Percentiles rank a stretch among this genome's conserved stretches.
phyloP scores from a whole-genome alignment of 1,284 basidiomycete species.

The Trametes polyzona region DNA sequence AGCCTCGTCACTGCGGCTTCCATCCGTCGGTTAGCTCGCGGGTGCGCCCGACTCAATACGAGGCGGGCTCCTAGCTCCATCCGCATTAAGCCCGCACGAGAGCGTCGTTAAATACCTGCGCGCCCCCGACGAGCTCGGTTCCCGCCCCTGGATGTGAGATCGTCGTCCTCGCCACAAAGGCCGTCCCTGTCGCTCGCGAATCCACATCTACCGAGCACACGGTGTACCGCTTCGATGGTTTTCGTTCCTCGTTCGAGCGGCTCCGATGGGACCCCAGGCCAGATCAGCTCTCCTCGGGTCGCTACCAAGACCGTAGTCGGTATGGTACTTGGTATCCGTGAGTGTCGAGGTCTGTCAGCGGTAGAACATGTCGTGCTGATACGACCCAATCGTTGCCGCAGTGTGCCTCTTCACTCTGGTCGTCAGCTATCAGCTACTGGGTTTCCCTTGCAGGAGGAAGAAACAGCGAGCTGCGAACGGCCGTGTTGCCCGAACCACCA shows the following conservation, averaged over 20 bases:
- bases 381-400: not conserved
- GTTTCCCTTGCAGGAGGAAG: slow-evolving; percentile 22
- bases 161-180: not conserved
- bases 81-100: slow-evolving; percentile 13
- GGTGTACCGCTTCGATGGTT: slow-evolving; percentile 11
- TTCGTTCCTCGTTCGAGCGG: slow-evolving; percentile 22
- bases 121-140: not conserved
- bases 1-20: not conserved
- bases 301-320: slow-evolving; percentile 29
- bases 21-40: not conserved
- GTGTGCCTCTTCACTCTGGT: slow-evolving; percentile 34
- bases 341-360: slow-evolving; percentile 10
- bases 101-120: slow-evolving; percentile 3
- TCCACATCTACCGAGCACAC: not conserved
- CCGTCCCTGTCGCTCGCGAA: not conserved
- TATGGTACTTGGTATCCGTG: slow-evolving; percentile 34
- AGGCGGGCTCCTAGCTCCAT: not conserved
- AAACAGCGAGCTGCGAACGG: slow-evolving; percentile 4
- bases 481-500: slow-evolving; percentile 10
- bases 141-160: not conserved
- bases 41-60: not conserved
- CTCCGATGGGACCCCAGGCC: not conserved
- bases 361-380: not conserved
- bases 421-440: slow-evolving; percentile 33
- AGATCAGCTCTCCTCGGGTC: slow-evolving; percentile 23